A percentile compares a stretch with the other conserved stretches of the same genome.
Conservation (phyloP, 1,139 yeast species). For the Scheffersomyces segobiensis region DNA sequence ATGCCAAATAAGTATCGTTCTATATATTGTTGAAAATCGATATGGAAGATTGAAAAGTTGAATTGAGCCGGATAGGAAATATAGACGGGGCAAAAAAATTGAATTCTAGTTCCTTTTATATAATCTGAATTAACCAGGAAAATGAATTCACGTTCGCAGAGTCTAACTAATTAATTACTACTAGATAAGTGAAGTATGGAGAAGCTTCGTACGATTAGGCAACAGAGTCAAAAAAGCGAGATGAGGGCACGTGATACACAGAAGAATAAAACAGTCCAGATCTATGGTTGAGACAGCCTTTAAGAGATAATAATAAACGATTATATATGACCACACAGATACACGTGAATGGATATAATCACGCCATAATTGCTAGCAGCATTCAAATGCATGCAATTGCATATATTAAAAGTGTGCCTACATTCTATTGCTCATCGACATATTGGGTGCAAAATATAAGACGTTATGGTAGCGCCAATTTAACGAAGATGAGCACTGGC, state of each 20-base stretch:
- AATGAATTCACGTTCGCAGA: not conserved
- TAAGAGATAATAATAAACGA: not conserved
- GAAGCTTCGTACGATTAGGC: not conserved
- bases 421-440: not conserved
- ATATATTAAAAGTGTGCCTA: not conserved
- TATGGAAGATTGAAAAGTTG: not conserved
- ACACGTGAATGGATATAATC: not conserved
- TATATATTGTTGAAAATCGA: not conserved
- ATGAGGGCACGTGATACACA: not conserved
- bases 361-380: not conserved
- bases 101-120: not conserved
- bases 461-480: not conserved
- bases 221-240: not conserved
- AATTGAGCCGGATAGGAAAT: not conserved
- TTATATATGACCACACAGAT: not conserved
- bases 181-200: not conserved
- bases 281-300: not conserved
- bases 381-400: not conserved
- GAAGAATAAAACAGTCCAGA: not conserved
- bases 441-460: not conserved
- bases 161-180: not conserved
- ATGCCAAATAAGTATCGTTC: not conserved
- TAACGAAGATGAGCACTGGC: constrained; percentile 71
- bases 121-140: not conserved
- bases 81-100: not conserved